phyloP scores from a whole-genome alignment of 2,329 filamentous ascomycete species.

The Colletotrichum sansevieriae region DNA sequence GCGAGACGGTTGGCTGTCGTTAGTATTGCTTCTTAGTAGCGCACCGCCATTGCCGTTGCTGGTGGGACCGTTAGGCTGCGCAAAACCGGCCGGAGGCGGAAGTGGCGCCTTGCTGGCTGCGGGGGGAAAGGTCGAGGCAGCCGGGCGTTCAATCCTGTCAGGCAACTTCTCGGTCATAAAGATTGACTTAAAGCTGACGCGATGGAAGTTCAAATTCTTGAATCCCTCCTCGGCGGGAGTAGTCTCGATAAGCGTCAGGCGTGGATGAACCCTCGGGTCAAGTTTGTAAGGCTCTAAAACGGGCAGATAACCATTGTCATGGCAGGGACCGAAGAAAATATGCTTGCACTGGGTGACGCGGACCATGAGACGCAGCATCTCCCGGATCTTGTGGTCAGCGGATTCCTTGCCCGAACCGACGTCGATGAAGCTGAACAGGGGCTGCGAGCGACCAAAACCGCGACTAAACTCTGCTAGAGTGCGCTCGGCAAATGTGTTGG shows the following conservation, averaged over 20 bases:
- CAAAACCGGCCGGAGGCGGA: neutral
- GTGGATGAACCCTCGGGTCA: conserved; percentile 44
- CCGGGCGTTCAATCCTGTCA: conserved; percentile 16
- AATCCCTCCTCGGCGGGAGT: conserved; percentile 50
- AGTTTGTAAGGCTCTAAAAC: conserved; percentile 50
- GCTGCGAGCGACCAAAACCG: conserved; percentile 51
- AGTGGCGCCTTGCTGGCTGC: neutral
- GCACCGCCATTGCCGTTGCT: conserved; percentile 7
- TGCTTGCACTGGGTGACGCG: conserved; percentile 49
- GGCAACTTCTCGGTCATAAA: conserved; percentile 49
- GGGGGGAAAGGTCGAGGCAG: conserved; percentile 13
- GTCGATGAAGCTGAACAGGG: conserved; percentile 52
- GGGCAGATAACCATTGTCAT: conserved; percentile 52
- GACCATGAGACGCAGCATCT: conserved; percentile 52
- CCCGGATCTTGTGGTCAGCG: conserved; percentile 52
- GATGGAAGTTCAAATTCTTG: conserved; percentile 47
- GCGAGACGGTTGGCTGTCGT: neutral
- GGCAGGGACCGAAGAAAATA: conserved; percentile 51
- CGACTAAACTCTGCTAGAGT: conserved; percentile 49
- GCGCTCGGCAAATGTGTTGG: conserved; percentile 40
- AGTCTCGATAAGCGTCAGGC: conserved; percentile 50
- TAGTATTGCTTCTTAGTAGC: conserved; percentile 5
- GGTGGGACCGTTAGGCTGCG: neutral
- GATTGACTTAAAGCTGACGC: conserved; percentile 46
- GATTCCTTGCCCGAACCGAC: conserved; percentile 52